Conservation (phyloP, 2,329 filamentous ascomycete species). For the Rasamsonia emersonii region DNA sequence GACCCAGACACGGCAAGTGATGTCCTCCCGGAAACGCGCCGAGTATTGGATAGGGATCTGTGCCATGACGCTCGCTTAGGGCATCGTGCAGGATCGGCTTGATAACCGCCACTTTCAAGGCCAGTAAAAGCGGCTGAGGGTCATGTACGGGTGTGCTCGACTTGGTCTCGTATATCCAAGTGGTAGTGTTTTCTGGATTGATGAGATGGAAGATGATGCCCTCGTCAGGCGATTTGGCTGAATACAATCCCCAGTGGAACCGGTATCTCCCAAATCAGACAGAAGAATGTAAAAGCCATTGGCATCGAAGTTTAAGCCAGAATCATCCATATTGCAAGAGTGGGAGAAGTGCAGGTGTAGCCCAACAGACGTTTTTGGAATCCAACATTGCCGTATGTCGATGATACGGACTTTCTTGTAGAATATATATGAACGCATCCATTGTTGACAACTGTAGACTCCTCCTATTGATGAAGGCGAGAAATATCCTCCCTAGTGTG, state of each 20-base stretch:
- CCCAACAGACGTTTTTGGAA: too few species aligned
- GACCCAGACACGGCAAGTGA: slow-evolving; percentile 16
- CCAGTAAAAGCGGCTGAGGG: slow-evolving; percentile 9
- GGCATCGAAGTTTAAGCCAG: too few species aligned
- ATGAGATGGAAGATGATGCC: slow-evolving; percentile 15
- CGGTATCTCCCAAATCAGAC: slow-evolving; percentile 11
- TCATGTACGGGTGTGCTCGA: slow-evolving; percentile 5
- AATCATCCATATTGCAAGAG: too few species aligned
- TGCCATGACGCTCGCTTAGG: slow-evolving; percentile 10
- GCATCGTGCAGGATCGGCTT: slow-evolving; percentile 12
- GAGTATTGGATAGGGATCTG: slow-evolving; percentile 14
- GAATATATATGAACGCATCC: too few species aligned
- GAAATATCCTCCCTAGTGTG: too few species aligned
- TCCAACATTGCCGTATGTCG: too few species aligned
- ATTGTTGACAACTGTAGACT: too few species aligned
- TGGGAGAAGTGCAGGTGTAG: too few species aligned
- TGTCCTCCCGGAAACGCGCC: slow-evolving; percentile 11
- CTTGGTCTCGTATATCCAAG: slow-evolving; percentile 13
- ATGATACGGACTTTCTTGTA: too few species aligned
- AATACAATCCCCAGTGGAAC: slow-evolving; percentile 19
- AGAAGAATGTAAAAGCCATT: slow-evolving; percentile 17
- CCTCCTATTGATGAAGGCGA: too few species aligned
- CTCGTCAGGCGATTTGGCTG: slow-evolving; percentile 7
- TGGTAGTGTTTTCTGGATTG: slow-evolving; percentile 7
- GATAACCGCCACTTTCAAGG: slow-evolving; percentile 15